Evolutionary conservation across 345 rosid genomes (phyloP), one percentile per base, ranked within the genome.

Genomic region (Euphorbia pulcherrima): DNA sequence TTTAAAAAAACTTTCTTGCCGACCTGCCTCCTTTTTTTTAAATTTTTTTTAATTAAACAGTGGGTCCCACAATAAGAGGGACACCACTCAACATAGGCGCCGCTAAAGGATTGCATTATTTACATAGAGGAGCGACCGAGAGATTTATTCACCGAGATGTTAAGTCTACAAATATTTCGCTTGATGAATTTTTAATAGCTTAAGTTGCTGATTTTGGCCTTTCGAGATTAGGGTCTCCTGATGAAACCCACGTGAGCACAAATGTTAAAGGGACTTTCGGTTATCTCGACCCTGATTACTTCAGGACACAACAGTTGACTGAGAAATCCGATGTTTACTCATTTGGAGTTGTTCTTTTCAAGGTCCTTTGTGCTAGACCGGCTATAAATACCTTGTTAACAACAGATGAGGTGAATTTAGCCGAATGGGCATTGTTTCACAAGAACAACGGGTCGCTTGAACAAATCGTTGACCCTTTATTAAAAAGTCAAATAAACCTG

Each of bases 171-270:
- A 86, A 84, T 70, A 83, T 86, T 60, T 56, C 84, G 76, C 83
- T 86, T 5, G 83, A 83, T 17, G 72, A 76, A 62, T 72, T 74
- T 55, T 72, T 55, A 18, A 66, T 78, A 2, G 88, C 88, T 1
- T 84, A 86, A 73, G 88, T 86, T 8, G 84, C 84, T 9, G 91
- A 86, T 60, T 86, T 86, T 23, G 88, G 91, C 24, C 85, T 84
- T 41, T 86, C 88, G 47, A 86, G 69, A 35, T 69, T 65, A 0
- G 79, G 83, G 18, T 58, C 72, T 20, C 56, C 64, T 2, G 82
- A 74, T 65, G 75, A 71, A 54, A 65, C 69, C 17, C 83, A 83
- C 52, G 79, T 76, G 30, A 82, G 80, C 69, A 78, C 80, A 10
- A 72, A 30, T 14, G 71, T 84, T 37, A 81, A 84, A 64, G 91